Conservation (phyloP, 1,284 basidiomycete species). For the Hymenochaete sp. region DNA sequence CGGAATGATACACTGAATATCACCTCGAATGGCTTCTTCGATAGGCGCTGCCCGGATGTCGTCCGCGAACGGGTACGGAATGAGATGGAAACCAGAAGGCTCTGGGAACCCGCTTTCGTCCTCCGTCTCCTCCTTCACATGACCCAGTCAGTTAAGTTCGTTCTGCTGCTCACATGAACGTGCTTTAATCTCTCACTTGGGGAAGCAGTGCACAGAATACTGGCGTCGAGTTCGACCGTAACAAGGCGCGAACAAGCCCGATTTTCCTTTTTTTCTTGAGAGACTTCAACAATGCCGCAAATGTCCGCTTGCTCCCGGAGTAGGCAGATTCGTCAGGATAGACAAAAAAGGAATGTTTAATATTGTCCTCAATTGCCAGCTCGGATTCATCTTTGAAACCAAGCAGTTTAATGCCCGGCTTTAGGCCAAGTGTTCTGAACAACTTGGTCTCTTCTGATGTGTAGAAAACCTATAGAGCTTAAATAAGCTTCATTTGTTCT, state of each 20-base stretch:
- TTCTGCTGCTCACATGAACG: conserved; percentile 3
- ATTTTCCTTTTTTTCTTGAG: conserved; percentile 80
- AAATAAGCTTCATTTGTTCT: conserved; percentile 20
- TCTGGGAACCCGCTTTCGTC: conserved; percentile 71
- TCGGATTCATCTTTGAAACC: conserved; percentile 80
- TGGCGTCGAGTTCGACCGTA: conserved; percentile 68
- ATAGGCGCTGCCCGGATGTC: conserved; percentile 79
- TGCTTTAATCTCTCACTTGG: conserved; percentile 43
- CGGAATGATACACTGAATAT: conserved; percentile 16
- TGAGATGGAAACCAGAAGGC: conserved; percentile 88
- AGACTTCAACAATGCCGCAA: conserved; percentile 78
- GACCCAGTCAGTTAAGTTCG: too few relatives aligned
- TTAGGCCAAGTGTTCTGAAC: conserved; percentile 71
- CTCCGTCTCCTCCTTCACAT: conserved; percentile 70
- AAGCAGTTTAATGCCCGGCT: conserved; percentile 80
- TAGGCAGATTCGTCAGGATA: conserved; percentile 88
- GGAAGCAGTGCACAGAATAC: conserved; percentile 82
- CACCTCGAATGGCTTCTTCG: conserved; percentile 49
- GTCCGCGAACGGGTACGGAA: conserved; percentile 88
- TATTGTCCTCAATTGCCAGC: conserved; percentile 77
- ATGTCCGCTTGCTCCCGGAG: conserved; percentile 86
- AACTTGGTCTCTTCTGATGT: conserved; percentile 75
- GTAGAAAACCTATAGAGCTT: conserved; percentile 62
- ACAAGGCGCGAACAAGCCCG: conserved; percentile 67
- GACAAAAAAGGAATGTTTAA: conserved; percentile 88